Base-by-base conservation (phyloP, 2,329 filamentous ascomycete species). In the Xylaria multiplex region DNA sequence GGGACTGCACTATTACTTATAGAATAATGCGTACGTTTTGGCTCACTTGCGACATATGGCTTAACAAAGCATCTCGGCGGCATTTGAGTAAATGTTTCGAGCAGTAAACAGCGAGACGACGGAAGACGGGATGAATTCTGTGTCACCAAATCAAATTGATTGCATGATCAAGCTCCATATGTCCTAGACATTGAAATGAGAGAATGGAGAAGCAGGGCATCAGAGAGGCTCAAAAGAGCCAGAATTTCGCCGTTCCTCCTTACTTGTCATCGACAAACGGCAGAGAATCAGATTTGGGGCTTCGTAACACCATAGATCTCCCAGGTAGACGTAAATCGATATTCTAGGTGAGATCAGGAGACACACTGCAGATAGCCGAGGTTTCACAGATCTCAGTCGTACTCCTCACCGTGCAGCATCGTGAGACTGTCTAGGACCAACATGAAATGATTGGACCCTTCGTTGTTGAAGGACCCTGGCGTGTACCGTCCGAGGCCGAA, bases 131-230 rank as follows among this genome's bases (percentile, higher is more conserved):
- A 71, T 69, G 69, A 59, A 69, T 50, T 62, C 63, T 73, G 73
- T 75, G 72, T 66, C 57, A 75, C 72, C 67, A 70, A 70, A 68
- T 71, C 70, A 70, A 68, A 68, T 69, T 70, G 72, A 74, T 73
- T 75, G 71, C 72, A 71, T 69, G 71, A 71, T 70, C 67, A 71
- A 70, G 69, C 70, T 68, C 70, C 69, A 72, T 71, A 74, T 76
- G 73, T 76, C 69, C 72, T 72, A 75, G 73, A 76, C 74, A 76
- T 74, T 71, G 70, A 73, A 72, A 74, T 75, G 70, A 75, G 69
- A 65, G 65, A 71, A 70, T 67, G 65, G 66, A 70, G 66, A 69
- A 70, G 66, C 67, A 70, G 59, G 56, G 60, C 64, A 49, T 37
- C 57, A 52, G 64, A 64, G 45, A 59, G 62, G 64, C 48, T 57